Evolutionary conservation across 352 stramenopile species (phyloP), one percentile per base, ranked within the genome.

Genomic region (Globisporangium solare): DNA sequence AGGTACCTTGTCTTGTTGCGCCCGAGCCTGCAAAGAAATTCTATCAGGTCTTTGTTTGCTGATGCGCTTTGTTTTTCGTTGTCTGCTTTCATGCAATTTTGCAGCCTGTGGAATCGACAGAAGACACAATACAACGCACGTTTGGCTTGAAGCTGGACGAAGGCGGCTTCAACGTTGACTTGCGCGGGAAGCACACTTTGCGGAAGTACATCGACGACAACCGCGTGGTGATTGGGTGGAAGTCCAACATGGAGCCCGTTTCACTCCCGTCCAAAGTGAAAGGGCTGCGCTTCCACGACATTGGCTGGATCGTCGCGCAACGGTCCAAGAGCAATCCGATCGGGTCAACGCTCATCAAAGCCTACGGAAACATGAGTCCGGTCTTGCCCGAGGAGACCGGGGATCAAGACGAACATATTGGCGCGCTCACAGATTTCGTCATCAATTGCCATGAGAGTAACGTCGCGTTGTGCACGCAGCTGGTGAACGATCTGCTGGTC

Each of bases 191-290:
- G 37, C 58, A 79, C 37, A 79, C 68, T 11, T 51, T 78, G 37
- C 75, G 75, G 1, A 73, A 65, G 21, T 83, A 68, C 41, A 54
- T 70, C 6, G 56, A 66, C 15, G 56, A 53, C 0, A 51, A 73
- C 42, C 55, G 63, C 12, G 43, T 73, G 21, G 54, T 81, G 24
- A 56, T 83, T 6, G 74, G 79, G 51, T 83, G 70, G 74, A 78
- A 66, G 51, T 78, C 71, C 61, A 49, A 79, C 1, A 49, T 71
- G 17, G 66, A 79, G 56, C 74, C 74, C 2, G 41, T 74, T 21
- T 56, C 78, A 42, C 48, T 85, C 15, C 68, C 70, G 13, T 51
- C 63, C 3, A 70, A 66, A 1, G 63, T 79, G 24, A 35, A 45
- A n/a, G 68, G 71, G 0, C 22, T 79, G 32, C 60, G 56, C 20